Evolutionary conservation across 1,139 yeast species (phyloP), one percentile per base, ranked within the genome.

Genomic region (Martiniozyma asiatica): DNA sequence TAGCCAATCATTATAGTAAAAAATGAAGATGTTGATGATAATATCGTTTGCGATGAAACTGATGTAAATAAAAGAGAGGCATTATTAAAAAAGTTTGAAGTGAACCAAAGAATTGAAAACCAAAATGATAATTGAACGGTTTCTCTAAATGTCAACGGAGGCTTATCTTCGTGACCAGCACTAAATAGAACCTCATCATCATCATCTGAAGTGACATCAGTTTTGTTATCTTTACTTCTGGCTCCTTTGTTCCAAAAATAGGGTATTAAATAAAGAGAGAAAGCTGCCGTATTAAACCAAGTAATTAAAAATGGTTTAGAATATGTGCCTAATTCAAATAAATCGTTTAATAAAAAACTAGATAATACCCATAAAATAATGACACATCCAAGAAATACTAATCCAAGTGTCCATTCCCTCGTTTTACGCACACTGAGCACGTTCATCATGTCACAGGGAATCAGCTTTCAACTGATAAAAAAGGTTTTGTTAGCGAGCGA

Each of bases 251-350:
- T 27, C 6, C 35, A 25, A 21, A 39, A 49, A 40, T 72, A 73
- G 2, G 94, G 93, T 18, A 78, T 52, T 31, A 89, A 59, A 50
- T 87, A 89, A 32, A 89, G 61, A 9, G 73, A 62, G 50, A 89
- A 89, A 15, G 92, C 71, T 6, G 87, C 76, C 0, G 97, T 87
- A 56, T 87, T 89, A 40, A 87, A 54, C 58, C 87, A 89, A 1
- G 98, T 89, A 43, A 89, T 80, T 41, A 87, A 70, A 49, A 84
- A 87, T n/a, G 98, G 98, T 54, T 89, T 89, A 30, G 85, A 58
- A 52, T 85, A 89, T 19, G 65, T 60, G 37, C 68, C 70, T 30
- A 70, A 65, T 42, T 76, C 87, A 39, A 80, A 78, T 31, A 79
- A 58, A 32, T 73, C 74, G 51, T 77, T 81, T 18, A 85, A 76